Evolutionary conservation across 1,139 yeast species (phyloP).

Genomic region (Geotrichum fermentans): DNA sequence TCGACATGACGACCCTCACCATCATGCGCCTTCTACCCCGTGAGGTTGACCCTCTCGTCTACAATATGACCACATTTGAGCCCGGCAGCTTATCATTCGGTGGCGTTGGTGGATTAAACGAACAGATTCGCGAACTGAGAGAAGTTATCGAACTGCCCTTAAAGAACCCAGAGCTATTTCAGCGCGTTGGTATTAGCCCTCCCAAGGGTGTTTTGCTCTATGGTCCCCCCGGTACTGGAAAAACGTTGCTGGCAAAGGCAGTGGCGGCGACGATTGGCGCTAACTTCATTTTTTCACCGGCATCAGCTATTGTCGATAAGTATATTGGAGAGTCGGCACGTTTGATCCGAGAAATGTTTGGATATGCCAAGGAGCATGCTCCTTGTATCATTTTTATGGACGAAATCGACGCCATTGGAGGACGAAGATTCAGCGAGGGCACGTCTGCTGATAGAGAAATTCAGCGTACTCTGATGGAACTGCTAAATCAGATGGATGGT

Average conservation of each 20-base stretch:
- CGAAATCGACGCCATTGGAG: conserved; percentile 98
- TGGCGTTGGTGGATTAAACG: conserved; percentile 95
- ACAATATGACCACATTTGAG: conserved; percentile 96
- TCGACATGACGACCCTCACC: conserved; percentile 98
- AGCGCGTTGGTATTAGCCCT: conserved; percentile 94
- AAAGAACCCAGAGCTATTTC: conserved; percentile 93
- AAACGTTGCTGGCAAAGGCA: conserved; percentile 91
- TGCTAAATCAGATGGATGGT: conserved; percentile 98
- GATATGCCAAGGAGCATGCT: conserved; percentile 96
- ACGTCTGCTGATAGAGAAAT: conserved; percentile 98
- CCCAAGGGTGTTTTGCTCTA: conserved; percentile 96
- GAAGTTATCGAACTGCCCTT: conserved; percentile 97
- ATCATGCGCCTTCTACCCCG: conserved; percentile 96
- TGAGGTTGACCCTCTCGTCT: conserved; percentile 97
- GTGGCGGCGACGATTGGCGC: conserved; percentile 99
- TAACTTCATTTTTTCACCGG: conserved; percentile 94
- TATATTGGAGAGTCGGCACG: conserved; percentile 98
- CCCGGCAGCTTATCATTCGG: conserved; percentile 94
- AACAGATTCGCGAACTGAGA: conserved; percentile 91
- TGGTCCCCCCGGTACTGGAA: conserved; percentile 99
- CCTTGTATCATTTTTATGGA: conserved; percentile 99
- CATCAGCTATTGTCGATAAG: conserved; percentile 96
- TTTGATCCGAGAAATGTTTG: conserved; percentile 95
- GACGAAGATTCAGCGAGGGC: conserved; percentile 96
- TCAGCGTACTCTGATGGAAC: conserved; percentile 97